phyloP scores from a whole-genome alignment of 306 rosid genomes.

The Abrus pulchellus region DNA sequence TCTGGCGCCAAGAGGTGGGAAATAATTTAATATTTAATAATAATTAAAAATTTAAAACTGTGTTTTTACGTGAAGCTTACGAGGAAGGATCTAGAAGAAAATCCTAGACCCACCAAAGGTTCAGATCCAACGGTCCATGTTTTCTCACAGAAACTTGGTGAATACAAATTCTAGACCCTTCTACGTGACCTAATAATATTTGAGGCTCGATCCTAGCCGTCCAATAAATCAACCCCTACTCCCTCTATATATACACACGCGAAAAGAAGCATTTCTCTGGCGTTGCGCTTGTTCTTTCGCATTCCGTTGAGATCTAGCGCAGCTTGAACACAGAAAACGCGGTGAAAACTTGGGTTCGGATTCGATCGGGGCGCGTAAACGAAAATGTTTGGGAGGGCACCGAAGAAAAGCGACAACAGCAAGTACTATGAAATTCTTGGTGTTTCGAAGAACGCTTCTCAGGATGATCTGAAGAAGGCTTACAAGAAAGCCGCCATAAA shows the following conservation, averaged over 20 bases:
- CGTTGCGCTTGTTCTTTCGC: neutral
- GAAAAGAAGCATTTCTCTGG: neutral
- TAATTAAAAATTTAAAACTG: neutral
- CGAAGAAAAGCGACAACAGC: constrained; percentile 77
- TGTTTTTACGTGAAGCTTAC: neutral
- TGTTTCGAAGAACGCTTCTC: constrained; percentile 78
- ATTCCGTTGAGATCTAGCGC: constrained; percentile 32
- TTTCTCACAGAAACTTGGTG: neutral
- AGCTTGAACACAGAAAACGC: too few species aligned
- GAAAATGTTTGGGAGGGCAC: constrained; percentile 78
- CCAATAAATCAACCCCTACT: neutral
- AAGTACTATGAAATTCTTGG: constrained; percentile 81
- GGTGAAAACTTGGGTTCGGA: constrained; percentile 3
- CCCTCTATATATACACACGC: neutral
- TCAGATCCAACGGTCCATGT: constrained; percentile 7
- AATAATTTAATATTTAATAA: neutral
- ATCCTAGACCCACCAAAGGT: neutral
- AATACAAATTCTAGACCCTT: constrained; percentile 19
- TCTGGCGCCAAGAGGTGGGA: constrained; percentile 23
- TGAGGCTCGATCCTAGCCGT: constrained; percentile 12
- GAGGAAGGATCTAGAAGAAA: constrained; percentile 29
- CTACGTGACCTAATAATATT: neutral
- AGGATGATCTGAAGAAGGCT: constrained; percentile 90
- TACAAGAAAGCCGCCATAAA: constrained; percentile 92
- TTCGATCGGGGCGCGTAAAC: neutral